Percentiles rank a stretch among this genome's conserved stretches.
Evolutionary conservation across 139 green algal genomes (phyloP).

Genomic region (Bryopsis sp.): DNA sequence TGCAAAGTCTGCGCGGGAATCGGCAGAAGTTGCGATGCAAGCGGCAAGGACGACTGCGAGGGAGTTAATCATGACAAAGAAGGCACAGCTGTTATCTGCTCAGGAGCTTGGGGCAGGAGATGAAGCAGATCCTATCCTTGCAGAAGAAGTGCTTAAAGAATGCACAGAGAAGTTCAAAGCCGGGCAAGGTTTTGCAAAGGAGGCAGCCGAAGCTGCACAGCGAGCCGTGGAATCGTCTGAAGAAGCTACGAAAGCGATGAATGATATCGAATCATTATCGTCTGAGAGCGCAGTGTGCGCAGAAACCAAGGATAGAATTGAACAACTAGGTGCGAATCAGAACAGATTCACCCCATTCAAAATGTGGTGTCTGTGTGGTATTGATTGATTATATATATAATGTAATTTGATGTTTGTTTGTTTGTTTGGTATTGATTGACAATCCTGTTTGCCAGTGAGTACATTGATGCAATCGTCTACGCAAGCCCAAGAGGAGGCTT

Average conservation of each 20-base stretch:
- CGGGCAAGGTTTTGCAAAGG: neutral
- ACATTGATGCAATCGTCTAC: too few species aligned
- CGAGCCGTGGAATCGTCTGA: neutral
- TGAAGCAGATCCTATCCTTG: neutral
- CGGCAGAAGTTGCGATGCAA: neutral
- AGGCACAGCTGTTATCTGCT: neutral
- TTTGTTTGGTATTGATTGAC: too few species aligned
- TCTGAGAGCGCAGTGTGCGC: neutral
- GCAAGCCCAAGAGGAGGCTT: too few species aligned
- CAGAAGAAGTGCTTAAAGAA: neutral
- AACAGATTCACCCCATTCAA: neutral
- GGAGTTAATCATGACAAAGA: neutral
- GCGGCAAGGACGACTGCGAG: neutral
- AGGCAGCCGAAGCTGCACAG: too few species aligned
- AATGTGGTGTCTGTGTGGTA: too few species aligned
- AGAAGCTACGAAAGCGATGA: neutral
- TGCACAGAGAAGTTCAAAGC: neutral
- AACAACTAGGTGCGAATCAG: neutral
- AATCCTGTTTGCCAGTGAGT: too few species aligned
- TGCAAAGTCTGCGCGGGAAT: neutral
- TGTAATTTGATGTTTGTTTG: too few species aligned
- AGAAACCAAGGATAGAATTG: neutral
- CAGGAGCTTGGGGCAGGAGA: neutral
- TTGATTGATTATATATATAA: too few species aligned
- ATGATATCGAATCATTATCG: neutral